phyloP scores from a whole-genome alignment of 2,329 filamentous ascomycete species.

The Alternaria ethzedia region DNA sequence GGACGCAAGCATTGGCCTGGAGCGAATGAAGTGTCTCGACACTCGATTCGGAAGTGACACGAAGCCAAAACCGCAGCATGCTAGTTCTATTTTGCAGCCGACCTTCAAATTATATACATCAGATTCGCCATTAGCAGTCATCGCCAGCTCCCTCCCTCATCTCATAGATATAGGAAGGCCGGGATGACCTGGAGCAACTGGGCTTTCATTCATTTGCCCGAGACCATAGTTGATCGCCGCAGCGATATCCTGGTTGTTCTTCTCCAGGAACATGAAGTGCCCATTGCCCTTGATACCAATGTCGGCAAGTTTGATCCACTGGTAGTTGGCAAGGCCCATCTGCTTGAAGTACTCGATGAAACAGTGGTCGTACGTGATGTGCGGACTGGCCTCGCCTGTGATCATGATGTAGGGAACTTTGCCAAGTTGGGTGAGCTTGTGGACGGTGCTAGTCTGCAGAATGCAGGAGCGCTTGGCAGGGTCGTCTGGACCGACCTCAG shows the following conservation, averaged over 20 bases:
- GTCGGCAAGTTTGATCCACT: constrained; percentile 55
- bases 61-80: background rate
- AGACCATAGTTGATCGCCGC: constrained; percentile 18
- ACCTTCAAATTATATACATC: background rate
- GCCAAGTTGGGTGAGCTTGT: constrained; percentile 24
- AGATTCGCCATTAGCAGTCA: background rate
- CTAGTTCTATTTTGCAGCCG: background rate
- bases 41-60: background rate
- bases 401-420: constrained; percentile 40
- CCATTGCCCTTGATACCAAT: constrained; percentile 60
- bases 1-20: background rate
- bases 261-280: constrained; percentile 62
- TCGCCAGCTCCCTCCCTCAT: background rate
- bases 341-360: constrained; percentile 34
- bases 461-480: constrained; percentile 22
- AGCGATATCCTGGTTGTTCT: constrained; percentile 57
- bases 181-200: constrained; percentile 1
- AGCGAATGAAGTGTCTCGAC: background rate
- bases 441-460: constrained; percentile 22
- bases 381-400: constrained; percentile 38
- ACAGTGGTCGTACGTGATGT: constrained; percentile 44
- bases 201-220: background rate
- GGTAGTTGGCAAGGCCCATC: constrained; percentile 53
- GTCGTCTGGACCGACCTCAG: constrained; percentile 16
- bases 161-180: background rate